Percentiles rank a stretch among this genome's conserved stretches.
Conservation (phyloP, 164 flowering plant species). For the Chimonanthus praecox region DNA sequence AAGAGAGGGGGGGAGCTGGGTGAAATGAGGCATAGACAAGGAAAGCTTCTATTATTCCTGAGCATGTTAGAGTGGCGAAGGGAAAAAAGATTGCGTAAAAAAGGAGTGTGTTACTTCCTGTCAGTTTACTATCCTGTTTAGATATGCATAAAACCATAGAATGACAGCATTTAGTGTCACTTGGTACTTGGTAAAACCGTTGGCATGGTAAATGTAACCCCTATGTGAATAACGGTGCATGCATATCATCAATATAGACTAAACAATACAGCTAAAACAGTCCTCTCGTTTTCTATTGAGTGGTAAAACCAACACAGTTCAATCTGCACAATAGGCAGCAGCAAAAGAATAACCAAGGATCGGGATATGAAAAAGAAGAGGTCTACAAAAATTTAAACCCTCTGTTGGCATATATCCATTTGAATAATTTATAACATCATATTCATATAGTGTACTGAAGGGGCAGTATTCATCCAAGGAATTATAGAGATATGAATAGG, state of each 20-base stretch:
- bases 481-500: background rate
- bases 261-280: background rate
- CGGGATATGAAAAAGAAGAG: background rate
- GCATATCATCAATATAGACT: background rate
- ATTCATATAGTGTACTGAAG: background rate
- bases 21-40: too few relatives aligned
- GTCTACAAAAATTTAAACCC: background rate
- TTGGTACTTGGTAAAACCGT: too few relatives aligned
- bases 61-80: too few relatives aligned
- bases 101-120: too few relatives aligned
- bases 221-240: too few relatives aligned
- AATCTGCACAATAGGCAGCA: background rate
- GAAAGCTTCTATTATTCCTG: too few relatives aligned
- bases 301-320: background rate
- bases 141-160: too few relatives aligned
- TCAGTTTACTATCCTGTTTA: too few relatives aligned
- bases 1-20: too few relatives aligned
- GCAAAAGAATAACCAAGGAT: background rate
- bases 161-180: too few relatives aligned
- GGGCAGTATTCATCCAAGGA: background rate
- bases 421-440: background rate
- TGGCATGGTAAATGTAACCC: too few relatives aligned
- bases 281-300: background rate
- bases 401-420: background rate
- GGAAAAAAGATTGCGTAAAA: too few relatives aligned